Conservation (phyloP, 2,329 filamentous ascomycete genomes). For the Microthyrium microscopicum region DNA sequence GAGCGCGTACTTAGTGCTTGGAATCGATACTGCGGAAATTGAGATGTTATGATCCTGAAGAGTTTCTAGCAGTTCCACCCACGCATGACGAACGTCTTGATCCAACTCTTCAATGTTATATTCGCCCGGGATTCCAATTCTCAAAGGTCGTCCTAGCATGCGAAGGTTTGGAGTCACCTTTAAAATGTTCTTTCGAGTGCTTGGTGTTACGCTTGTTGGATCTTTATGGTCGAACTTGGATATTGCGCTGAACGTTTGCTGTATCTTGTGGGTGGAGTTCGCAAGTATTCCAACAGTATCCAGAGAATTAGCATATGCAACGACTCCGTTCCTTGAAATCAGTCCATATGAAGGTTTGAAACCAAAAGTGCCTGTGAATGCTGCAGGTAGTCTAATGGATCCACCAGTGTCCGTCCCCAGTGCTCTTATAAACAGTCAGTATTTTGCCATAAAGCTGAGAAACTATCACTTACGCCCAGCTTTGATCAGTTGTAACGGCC, state of each 20-base stretch:
- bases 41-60: slow-evolving; percentile 51
- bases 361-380: slow-evolving; percentile 67
- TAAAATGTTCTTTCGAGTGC: slow-evolving; percentile 35
- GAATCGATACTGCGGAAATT: slow-evolving; percentile 62
- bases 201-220: slow-evolving; percentile 50
- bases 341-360: slow-evolving; percentile 89
- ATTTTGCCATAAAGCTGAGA: slow-evolving; percentile 4
- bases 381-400: slow-evolving; percentile 71
- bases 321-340: slow-evolving; percentile 69
- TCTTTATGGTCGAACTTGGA: slow-evolving; percentile 51
- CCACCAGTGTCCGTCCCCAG: slow-evolving; percentile 90
- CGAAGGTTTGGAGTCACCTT: slow-evolving; percentile 9
- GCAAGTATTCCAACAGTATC: slow-evolving; percentile 76
- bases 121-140: slow-evolving; percentile 48
- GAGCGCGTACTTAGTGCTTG: slow-evolving; percentile 68
- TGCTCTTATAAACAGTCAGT: slow-evolving; percentile 31
- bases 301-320: slow-evolving; percentile 83
- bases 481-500: slow-evolving; percentile 52
- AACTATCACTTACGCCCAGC: slow-evolving; percentile 33
- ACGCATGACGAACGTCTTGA: slow-evolving; percentile 49
- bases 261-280: background rate
- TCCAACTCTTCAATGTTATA: slow-evolving; percentile 81
- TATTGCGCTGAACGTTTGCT: slow-evolving; percentile 26
- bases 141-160: slow-evolving; percentile 14
- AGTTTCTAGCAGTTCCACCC: slow-evolving; percentile 43